Conservation (phyloP, 2,329 filamentous ascomycete genomes). For the Cercospora brassicicola region DNA sequence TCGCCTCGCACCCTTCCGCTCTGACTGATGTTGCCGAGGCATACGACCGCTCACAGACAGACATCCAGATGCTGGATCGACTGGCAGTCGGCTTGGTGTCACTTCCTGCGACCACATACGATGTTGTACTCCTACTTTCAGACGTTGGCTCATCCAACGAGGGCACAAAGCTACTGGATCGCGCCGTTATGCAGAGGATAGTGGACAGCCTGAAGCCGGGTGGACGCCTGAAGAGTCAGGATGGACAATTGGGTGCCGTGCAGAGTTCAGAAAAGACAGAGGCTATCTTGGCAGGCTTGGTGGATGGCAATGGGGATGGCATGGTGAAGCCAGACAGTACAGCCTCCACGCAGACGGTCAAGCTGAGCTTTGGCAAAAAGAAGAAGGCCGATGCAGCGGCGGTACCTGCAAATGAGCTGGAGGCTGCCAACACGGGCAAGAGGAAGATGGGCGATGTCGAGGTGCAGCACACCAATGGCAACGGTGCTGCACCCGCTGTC, state of each 20-base stretch:
- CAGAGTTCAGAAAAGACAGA: slow-evolving; percentile 63
- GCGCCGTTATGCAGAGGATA: slow-evolving; percentile 67
- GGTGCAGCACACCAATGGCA: slow-evolving; percentile 40
- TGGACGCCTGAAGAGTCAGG: slow-evolving; percentile 67
- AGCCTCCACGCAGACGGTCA: slow-evolving; percentile 38
- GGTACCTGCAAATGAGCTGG: slow-evolving; percentile 38
- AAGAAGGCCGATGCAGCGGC: slow-evolving; percentile 54
- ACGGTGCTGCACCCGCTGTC: slow-evolving; percentile 42
- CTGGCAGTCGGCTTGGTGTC: slow-evolving; percentile 77
- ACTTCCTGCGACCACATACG: slow-evolving; percentile 76
- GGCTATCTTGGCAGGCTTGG: slow-evolving; percentile 78
- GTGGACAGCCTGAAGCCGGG: slow-evolving; percentile 70
- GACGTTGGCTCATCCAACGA: slow-evolving; percentile 68
- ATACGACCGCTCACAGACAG: slow-evolving; percentile 73
- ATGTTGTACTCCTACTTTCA: slow-evolving; percentile 78
- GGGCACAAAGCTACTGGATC: slow-evolving; percentile 63
- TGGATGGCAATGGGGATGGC: slow-evolving; percentile 58
- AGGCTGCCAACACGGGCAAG: slow-evolving; percentile 37
- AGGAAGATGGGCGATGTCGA: slow-evolving; percentile 37
- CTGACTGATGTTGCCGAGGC: slow-evolving; percentile 69
- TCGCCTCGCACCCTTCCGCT: slow-evolving; percentile 79
- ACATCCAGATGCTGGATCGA: slow-evolving; percentile 97
- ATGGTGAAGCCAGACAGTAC: slow-evolving; percentile 63
- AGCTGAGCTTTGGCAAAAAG: slow-evolving; percentile 62
- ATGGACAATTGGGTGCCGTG: slow-evolving; percentile 57